Percentiles rank a stretch among this genome's conserved stretches.
These are phyloP conservation scores for Pseudotsuga menziesii DNA, from an alignment of 75 land plant species.

Conservation along the genomic window DNA sequence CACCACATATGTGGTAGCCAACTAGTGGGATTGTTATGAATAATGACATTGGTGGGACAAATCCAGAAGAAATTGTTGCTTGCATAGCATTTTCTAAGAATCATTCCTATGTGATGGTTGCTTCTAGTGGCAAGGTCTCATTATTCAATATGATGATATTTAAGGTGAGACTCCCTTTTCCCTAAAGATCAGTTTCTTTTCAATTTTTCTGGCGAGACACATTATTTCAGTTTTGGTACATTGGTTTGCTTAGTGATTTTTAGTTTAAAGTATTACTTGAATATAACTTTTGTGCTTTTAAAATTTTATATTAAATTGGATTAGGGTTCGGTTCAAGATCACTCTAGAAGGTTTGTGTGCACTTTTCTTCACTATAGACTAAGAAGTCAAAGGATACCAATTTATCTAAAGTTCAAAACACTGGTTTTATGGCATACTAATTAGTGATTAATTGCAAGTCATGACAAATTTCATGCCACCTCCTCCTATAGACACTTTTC, in stretches of 20 bases:
- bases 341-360: no score
- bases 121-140: slow-evolving; percentile 73
- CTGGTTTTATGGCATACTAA: background rate
- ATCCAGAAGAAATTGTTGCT: slow-evolving; percentile 59
- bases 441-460: background rate
- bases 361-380: no score
- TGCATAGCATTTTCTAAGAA: slow-evolving; percentile 80
- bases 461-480: slow-evolving; percentile 57
- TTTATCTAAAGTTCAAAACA: background rate
- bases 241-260: background rate
- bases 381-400: no score
- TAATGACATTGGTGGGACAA: slow-evolving; percentile 52
- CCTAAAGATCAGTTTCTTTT: background rate
- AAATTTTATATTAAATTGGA: no score
- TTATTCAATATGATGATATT: slow-evolving; percentile 79
- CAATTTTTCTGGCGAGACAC: no score
- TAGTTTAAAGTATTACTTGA: background rate
- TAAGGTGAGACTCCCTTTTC: slow-evolving; percentile 28
- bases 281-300: background rate
- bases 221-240: background rate
- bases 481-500: slow-evolving; percentile 60
- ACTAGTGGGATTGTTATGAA: slow-evolving; percentile 64
- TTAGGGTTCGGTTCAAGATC: no score
- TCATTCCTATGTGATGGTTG: slow-evolving; percentile 80
- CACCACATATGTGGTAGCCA: slow-evolving; percentile 72